phyloP scores from a whole-genome alignment of 345 rosid genomes.

The Odontarrhena argentea region DNA sequence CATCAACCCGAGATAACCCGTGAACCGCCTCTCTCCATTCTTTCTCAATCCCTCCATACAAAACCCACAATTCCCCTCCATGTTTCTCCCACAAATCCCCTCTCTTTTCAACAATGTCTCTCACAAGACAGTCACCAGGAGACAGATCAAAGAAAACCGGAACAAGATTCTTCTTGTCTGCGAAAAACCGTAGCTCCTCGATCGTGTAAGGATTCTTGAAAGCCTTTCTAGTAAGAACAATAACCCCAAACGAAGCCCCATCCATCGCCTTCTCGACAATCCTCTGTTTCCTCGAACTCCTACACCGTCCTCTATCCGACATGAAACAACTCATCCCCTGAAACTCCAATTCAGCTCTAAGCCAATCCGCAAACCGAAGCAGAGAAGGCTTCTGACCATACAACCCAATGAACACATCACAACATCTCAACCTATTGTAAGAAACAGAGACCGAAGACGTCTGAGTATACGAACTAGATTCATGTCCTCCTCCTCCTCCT shows the following conservation, averaged over 20 bases:
- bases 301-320: constrained; percentile 76
- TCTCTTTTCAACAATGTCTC: constrained; percentile 92
- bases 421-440: constrained; percentile 68
- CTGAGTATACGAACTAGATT: constrained; percentile 51
- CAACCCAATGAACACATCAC: constrained; percentile 82
- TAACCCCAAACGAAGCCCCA: constrained; percentile 80
- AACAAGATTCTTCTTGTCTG: constrained; percentile 83
- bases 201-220: constrained; percentile 76
- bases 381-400: constrained; percentile 79
- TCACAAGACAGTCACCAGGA: constrained; percentile 83
- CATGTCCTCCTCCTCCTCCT: constrained; percentile 33
- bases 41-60: constrained; percentile 83
- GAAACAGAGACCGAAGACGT: constrained; percentile 62
- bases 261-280: constrained; percentile 81
- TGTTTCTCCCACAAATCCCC: constrained; percentile 95
- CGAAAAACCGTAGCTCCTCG: constrained; percentile 82
- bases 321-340: constrained; percentile 93
- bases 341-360: constrained; percentile 82
- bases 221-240: constrained; percentile 76
- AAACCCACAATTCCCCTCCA: constrained; percentile 84
- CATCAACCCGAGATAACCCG: constrained; percentile 69
- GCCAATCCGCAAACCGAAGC: constrained; percentile 81
- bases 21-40: constrained; percentile 94
- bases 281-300: constrained; percentile 70
- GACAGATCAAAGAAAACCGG: constrained; percentile 84